These are phyloP conservation scores for Aspergillus taichungensis DNA, from an alignment of 495 filamentous ascomycete genomes.

Conservation along the genomic window DNA sequence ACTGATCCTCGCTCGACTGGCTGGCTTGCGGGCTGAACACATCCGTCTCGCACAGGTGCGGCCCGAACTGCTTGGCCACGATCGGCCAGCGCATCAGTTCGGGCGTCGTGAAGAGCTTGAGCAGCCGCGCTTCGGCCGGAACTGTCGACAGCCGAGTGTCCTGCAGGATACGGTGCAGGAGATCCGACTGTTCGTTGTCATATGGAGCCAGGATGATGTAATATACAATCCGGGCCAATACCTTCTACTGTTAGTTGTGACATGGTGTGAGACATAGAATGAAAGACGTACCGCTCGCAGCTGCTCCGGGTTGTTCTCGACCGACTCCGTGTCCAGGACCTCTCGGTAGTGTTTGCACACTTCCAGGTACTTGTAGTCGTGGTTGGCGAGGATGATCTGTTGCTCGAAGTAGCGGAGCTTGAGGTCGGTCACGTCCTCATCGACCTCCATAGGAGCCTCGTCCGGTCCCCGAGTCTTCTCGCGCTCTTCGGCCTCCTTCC, in stretches of 20 bases:
- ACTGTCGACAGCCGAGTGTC: slow-evolving; percentile 57
- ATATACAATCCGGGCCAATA: slow-evolving; percentile 88
- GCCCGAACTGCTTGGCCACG: slow-evolving; percentile 75
- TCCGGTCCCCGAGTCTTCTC: slow-evolving; percentile 62
- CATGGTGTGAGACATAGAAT: background rate
- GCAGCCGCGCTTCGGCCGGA: slow-evolving; percentile 63
- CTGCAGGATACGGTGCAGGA: slow-evolving; percentile 81
- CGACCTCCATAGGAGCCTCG: slow-evolving; percentile 63
- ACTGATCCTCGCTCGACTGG: slow-evolving; percentile 62
- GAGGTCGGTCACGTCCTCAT: slow-evolving; percentile 90
- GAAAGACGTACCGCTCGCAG: slow-evolving; percentile 61
- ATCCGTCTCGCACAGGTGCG: slow-evolving; percentile 82
- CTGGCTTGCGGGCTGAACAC: slow-evolving; percentile 59
- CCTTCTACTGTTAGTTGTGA: slow-evolving; percentile 32
- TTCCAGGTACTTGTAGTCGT: slow-evolving; percentile 93
- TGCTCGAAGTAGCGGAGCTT: slow-evolving; percentile 96
- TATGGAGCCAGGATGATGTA: slow-evolving; percentile 94
- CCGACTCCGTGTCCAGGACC: slow-evolving; percentile 88
- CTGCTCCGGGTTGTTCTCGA: slow-evolving; percentile 80
- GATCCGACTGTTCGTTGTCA: slow-evolving; percentile 97
- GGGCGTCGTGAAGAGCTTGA: slow-evolving; percentile 89
- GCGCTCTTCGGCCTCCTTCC: slow-evolving; percentile 73
- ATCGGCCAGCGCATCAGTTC: slow-evolving; percentile 98
- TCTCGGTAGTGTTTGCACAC: slow-evolving; percentile 96
- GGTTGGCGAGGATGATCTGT: slow-evolving; percentile 88